Percentiles rank a stretch among this genome's conserved stretches.
These are phyloP conservation scores for Phaeosphaeriaceae sp. DNA, from an alignment of 2,329 filamentous ascomycete species.

Conservation along the genomic window DNA sequence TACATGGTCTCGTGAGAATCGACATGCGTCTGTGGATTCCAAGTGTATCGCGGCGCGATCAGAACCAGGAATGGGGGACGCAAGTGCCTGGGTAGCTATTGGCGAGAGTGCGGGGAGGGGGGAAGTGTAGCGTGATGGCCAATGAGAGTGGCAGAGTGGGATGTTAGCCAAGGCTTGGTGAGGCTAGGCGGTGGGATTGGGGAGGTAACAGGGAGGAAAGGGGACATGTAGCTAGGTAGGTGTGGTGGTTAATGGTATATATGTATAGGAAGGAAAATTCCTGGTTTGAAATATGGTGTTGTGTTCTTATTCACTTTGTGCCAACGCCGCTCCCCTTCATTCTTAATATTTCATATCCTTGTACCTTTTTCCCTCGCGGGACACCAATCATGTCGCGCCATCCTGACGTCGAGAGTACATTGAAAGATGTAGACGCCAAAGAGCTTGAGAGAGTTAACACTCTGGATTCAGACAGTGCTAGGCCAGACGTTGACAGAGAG, in stretches of 20 bases:
- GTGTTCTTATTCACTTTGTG: too few species aligned
- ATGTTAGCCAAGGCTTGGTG: constrained; percentile 2
- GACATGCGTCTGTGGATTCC: neutral
- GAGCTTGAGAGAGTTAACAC: constrained; percentile 23
- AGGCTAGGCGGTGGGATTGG: neutral
- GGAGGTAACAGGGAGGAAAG: too few species aligned
- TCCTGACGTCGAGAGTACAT: constrained; percentile 4
- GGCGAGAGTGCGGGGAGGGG: constrained; percentile 2
- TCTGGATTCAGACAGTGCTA: constrained; percentile 9
- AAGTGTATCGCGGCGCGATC: too few species aligned
- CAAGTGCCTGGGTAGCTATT: neutral
- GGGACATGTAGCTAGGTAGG: neutral
- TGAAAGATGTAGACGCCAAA: constrained; percentile 24
- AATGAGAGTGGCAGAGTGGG: neutral
- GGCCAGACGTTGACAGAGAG: neutral
- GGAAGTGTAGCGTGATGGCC: neutral
- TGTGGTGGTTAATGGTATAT: too few species aligned
- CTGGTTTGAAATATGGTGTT: too few species aligned
- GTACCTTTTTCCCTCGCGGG: too few species aligned
- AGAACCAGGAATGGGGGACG: too few species aligned
- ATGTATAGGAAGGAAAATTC: too few species aligned
- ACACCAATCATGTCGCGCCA: constrained; percentile 3
- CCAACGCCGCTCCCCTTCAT: too few species aligned
- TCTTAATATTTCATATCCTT: too few species aligned
- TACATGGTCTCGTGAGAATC: neutral